A percentile compares a stretch with the other conserved stretches of the same genome.
phyloP scores from a whole-genome alignment of 192 early-diverging fungal species.

The Rhizoclosmatium globosum region DNA sequence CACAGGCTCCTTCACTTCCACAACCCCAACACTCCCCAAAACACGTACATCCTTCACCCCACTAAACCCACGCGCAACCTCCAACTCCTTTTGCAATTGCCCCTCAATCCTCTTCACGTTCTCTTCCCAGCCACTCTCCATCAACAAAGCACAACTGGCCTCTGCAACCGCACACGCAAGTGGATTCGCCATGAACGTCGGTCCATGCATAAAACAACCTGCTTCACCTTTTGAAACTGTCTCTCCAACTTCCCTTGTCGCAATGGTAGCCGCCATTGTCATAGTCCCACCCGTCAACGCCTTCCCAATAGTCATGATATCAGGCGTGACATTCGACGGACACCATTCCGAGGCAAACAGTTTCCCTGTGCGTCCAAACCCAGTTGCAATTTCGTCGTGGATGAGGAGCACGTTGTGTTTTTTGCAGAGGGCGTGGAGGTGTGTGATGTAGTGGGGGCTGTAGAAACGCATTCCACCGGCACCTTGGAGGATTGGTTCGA shows the following conservation, averaged over 20 bases:
- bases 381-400: conserved; percentile 81
- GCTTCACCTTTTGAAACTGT: conserved; percentile 71
- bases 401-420: conserved; percentile 65
- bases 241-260: conserved; percentile 70
- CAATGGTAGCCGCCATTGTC: conserved; percentile 74
- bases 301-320: conserved; percentile 82
- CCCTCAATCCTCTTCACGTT: conserved; percentile 20
- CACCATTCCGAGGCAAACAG: conserved; percentile 35
- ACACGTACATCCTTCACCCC: conserved; percentile 26
- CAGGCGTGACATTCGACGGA: conserved; percentile 63
- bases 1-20: neutral
- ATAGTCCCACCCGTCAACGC: conserved; percentile 77
- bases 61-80: neutral
- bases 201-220: conserved; percentile 81
- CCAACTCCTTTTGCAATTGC: conserved; percentile 21
- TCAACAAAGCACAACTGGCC: conserved; percentile 25
- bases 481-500: conserved; percentile 84
- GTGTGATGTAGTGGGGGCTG: conserved; percentile 79
- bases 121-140: conserved; percentile 13
- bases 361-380: conserved; percentile 33
- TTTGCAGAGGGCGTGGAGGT: conserved; percentile 64
- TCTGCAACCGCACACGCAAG: conserved; percentile 79
- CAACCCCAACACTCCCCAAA: conserved; percentile 26
- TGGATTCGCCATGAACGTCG: conserved; percentile 85
- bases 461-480: conserved; percentile 88